A percentile compares a stretch with the other conserved stretches of the same genome.
Evolutionary conservation across 2,329 filamentous ascomycete genomes (phyloP).

Genomic region (Xylariaceae sp.): DNA sequence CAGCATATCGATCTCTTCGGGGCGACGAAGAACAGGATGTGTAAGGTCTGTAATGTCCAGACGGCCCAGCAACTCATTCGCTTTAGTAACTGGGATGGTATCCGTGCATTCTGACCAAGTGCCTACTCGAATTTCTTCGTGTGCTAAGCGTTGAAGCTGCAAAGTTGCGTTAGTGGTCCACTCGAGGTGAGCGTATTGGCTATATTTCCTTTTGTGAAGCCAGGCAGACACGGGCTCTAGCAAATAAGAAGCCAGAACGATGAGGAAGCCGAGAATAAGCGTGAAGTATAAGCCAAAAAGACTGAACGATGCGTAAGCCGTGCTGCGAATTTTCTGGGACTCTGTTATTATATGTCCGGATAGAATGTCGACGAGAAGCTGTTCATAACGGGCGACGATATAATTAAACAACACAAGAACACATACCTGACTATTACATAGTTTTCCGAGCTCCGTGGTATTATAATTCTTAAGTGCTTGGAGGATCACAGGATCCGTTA

Average conservation of each 20-base stretch:
- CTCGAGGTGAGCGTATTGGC: constrained; percentile 33
- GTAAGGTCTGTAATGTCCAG: neutral
- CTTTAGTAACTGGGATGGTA: neutral
- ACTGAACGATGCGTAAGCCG: constrained; percentile 36
- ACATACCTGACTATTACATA: constrained; percentile 18
- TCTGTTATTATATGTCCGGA: neutral
- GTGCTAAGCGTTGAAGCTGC: constrained; percentile 39
- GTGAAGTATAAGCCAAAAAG: constrained; percentile 38
- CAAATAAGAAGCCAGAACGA: constrained; percentile 28
- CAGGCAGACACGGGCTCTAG: constrained; percentile 22
- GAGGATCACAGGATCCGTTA: neutral
- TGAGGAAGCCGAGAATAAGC: constrained; percentile 28
- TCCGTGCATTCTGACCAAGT: constrained; percentile 24
- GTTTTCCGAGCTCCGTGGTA: neutral
- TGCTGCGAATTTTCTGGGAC: constrained; percentile 37
- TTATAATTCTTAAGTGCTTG: neutral
- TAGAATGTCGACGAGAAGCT: neutral
- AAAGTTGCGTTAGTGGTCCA: constrained; percentile 35
- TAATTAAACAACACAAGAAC: too few species aligned
- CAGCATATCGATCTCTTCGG: too few species aligned
- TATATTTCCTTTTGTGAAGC: constrained; percentile 21
- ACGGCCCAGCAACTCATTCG: neutral
- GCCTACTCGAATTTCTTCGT: constrained; percentile 31
- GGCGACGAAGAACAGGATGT: neutral
- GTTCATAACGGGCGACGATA: too few species aligned